These are phyloP conservation scores for Lepraria neglecta DNA, from an alignment of 495 filamentous ascomycete species.

Conservation along the genomic window DNA sequence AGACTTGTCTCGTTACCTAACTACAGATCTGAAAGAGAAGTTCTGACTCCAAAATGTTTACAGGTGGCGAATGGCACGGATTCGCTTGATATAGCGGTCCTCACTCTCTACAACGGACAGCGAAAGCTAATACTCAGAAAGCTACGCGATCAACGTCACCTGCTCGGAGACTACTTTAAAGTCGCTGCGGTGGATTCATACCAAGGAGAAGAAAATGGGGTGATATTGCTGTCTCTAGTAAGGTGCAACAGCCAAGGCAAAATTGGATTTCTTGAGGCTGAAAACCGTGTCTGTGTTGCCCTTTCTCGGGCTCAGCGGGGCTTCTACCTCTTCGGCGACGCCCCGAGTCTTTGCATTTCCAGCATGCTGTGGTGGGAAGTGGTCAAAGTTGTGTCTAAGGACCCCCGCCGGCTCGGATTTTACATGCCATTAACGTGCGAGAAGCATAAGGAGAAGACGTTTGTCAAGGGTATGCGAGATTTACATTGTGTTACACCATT, in stretches of 20 bases:
- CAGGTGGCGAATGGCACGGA: constrained; percentile 53
- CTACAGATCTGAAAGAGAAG: no score
- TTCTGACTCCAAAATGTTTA: no score
- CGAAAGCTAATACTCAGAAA: constrained; percentile 53
- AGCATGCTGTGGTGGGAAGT: constrained; percentile 38
- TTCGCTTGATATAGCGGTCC: constrained; percentile 62
- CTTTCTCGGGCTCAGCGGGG: constrained; percentile 80
- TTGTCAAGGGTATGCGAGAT: constrained; percentile 30
- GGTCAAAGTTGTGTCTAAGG: constrained; percentile 32
- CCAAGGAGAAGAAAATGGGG: constrained; percentile 90
- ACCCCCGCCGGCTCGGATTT: constrained; percentile 32
- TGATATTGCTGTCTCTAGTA: constrained; percentile 79
- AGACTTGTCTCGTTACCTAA: no score
- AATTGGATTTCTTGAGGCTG: constrained; percentile 66
- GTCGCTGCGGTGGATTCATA: constrained; percentile 87
- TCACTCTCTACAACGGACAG: constrained; percentile 92
- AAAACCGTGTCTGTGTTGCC: constrained; percentile 81
- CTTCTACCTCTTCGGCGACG: constrained; percentile 84
- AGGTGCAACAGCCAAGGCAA: constrained; percentile 52
- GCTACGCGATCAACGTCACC: constrained; percentile 45
- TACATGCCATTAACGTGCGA: constrained; percentile 39
- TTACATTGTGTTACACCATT: not conserved
- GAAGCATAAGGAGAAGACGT: constrained; percentile 35
- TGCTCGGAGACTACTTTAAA: constrained; percentile 50
- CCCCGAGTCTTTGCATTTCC: constrained; percentile 40